Base-by-base conservation (phyloP, 192 early-diverging fungal genomes). In the Chytriomyces hyalinus region DNA sequence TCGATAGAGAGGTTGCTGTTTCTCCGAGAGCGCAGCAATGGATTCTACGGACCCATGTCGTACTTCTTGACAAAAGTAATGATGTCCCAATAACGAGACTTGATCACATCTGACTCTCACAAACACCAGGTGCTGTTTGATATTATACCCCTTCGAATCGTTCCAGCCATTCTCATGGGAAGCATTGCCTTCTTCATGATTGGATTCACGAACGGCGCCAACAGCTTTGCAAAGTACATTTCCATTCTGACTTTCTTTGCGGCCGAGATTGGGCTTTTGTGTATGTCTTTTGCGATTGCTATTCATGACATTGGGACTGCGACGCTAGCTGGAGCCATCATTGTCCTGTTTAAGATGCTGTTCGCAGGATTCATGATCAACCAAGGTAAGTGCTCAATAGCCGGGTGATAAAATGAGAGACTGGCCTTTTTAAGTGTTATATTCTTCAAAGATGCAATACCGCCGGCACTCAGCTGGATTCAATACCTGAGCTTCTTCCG, bases 291-390 rank as follows among this genome's bases (percentile, higher is more conserved):
- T 48, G 92, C 87, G 0, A 86, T 85, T 13, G 82, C 83, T 15
- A 84, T 94, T 62, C 75, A 79, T 26, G 89, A 87, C 61, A 57
- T 89, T 0, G 88, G 89, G 9, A 89, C 87, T 0, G 89, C 91
- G 4, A 91, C 84, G n/a, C 77, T 94, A 43, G 85, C 88, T 0
- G 88, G 88, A 0, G 83, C 86, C 43, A 87, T 94, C 10, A 73
- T 83, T 2, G 87, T 91, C 60, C 80, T 94, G 26, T 94, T 94
- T 78, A 87, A 90, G 70, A 91, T 94, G 92, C 76, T 94, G 67
- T 92, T 94, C 80, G 88, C 91, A 7, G 92, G 92, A 0, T 89
- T 93, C 53, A 66, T 94, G 60, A 81, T 94, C 68, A 94, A 94
- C 77, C 87, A 91, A 80, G 78, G 83, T 83, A 24, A 26, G 24